Percentiles rank a stretch among this genome's conserved stretches.
Conservation (phyloP, 2,329 filamentous ascomycete genomes). For the Colletotrichum kahawae region DNA sequence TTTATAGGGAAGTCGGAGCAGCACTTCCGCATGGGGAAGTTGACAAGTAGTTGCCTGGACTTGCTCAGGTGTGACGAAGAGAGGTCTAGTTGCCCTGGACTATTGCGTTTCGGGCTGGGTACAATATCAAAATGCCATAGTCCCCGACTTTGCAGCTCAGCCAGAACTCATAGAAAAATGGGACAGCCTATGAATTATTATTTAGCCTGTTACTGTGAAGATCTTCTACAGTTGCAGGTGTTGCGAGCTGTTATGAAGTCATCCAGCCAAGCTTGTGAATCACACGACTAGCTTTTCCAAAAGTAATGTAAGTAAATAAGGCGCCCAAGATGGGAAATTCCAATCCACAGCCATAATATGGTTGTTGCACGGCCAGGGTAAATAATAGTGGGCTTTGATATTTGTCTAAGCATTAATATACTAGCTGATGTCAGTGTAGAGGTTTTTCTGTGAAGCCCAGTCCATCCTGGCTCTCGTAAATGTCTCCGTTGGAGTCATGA, state of each 20-base stretch:
- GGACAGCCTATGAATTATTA: accelerated
- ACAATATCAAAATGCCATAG: accelerated
- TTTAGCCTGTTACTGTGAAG: accelerated
- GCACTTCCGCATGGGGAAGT: not conserved
- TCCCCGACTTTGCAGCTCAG: not conserved
- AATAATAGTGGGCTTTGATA: no score
- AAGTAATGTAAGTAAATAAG: accelerated
- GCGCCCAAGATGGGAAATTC: accelerated
- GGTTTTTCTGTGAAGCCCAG: not conserved
- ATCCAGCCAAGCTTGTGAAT: not conserved
- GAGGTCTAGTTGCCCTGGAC: accelerated
- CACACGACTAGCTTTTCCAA: not conserved
- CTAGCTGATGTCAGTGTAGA: not conserved
- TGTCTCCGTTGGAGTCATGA: accelerated
- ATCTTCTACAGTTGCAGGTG: accelerated
- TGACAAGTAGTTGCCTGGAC: accelerated
- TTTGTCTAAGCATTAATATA: no score
- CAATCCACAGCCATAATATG: accelerated
- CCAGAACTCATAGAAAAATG: not conserved
- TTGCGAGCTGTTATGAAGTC: not conserved
- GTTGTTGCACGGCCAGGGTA: accelerated
- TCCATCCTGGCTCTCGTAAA: not conserved
- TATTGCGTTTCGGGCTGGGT: not conserved
- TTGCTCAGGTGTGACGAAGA: not conserved
- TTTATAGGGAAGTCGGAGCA: not conserved